Percentiles rank a stretch among this genome's conserved stretches.
phyloP scores from a whole-genome alignment of 345 rosid species.

The Acer campestre region DNA sequence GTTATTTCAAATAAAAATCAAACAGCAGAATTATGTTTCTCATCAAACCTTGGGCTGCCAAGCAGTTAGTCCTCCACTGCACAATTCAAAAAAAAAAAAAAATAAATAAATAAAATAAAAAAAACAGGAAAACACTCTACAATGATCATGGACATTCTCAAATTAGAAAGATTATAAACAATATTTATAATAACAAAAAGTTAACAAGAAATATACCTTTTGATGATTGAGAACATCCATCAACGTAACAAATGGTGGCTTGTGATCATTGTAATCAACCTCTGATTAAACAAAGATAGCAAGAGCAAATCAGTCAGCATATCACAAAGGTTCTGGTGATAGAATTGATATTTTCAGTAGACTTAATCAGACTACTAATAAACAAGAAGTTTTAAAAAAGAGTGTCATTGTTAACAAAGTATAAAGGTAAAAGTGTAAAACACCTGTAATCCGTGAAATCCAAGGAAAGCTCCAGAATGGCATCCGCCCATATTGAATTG shows the following conservation, averaged over 20 bases:
- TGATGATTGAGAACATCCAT: constrained; percentile 69
- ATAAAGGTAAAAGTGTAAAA: neutral
- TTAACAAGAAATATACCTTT: constrained; percentile 46
- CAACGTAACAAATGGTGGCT: constrained; percentile 59
- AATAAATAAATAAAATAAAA: neutral
- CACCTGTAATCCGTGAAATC: constrained; percentile 74
- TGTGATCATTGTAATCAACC: constrained; percentile 44
- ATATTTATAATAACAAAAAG: neutral
- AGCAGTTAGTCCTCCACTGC: neutral
- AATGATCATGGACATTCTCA: neutral
- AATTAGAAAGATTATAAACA: neutral
- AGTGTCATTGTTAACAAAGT: constrained; percentile 8
- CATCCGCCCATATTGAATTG: constrained; percentile 43
- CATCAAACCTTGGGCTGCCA: neutral
- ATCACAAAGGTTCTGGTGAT: neutral
- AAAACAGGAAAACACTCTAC: neutral
- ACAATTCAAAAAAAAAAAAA: neutral
- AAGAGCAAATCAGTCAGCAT: constrained; percentile 9
- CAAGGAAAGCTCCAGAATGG: constrained; percentile 71
- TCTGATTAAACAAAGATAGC: constrained; percentile 41
- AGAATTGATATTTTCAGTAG: neutral
- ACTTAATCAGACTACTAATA: constrained; percentile 3
- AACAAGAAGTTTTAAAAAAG: neutral
- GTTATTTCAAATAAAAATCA: neutral
- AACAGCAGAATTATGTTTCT: neutral